These are phyloP conservation scores for Termitomyces sp. DNA, from an alignment of 768 basidiomycete genomes.

Conservation along the genomic window DNA sequence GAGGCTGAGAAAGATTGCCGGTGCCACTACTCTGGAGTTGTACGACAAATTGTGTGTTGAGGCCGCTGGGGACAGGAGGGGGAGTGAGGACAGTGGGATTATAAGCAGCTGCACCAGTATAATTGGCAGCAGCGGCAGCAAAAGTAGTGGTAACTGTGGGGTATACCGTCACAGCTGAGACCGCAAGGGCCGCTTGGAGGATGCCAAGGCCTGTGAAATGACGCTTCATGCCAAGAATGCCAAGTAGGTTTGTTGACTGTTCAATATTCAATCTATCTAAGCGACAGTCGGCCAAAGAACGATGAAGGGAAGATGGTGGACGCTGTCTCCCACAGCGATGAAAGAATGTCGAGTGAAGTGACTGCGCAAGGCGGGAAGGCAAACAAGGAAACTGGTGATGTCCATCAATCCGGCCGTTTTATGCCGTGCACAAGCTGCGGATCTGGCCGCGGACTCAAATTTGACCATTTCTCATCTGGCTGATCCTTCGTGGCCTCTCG, in stretches of 20 bases:
- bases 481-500: no score
- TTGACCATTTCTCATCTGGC: no score
- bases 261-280: background rate
- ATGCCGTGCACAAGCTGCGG: background rate
- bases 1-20: slow-evolving; percentile 12
- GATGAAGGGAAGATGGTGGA: background rate
- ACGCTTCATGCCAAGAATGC: slow-evolving; percentile 10
- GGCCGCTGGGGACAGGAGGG: slow-evolving; percentile 48
- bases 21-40: slow-evolving; percentile 28
- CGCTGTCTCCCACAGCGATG: slow-evolving; percentile 1
- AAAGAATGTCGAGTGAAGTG: background rate
- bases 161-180: slow-evolving; percentile 33
- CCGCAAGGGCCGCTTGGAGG: slow-evolving; percentile 9
- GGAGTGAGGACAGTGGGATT: slow-evolving; percentile 47
- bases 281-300: background rate
- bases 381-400: background rate
- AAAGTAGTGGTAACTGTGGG: slow-evolving; percentile 20
- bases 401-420: background rate
- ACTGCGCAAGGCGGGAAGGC: background rate
- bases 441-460: no score
- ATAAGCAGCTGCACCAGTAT: slow-evolving; percentile 51
- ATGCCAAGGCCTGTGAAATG: slow-evolving; percentile 10
- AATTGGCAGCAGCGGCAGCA: slow-evolving; percentile 35
- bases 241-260: background rate
- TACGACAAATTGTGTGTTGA: slow-evolving; percentile 42